Base-by-base conservation (phyloP, 2,329 filamentous ascomycete genomes). In the Seiridium unicorne region DNA sequence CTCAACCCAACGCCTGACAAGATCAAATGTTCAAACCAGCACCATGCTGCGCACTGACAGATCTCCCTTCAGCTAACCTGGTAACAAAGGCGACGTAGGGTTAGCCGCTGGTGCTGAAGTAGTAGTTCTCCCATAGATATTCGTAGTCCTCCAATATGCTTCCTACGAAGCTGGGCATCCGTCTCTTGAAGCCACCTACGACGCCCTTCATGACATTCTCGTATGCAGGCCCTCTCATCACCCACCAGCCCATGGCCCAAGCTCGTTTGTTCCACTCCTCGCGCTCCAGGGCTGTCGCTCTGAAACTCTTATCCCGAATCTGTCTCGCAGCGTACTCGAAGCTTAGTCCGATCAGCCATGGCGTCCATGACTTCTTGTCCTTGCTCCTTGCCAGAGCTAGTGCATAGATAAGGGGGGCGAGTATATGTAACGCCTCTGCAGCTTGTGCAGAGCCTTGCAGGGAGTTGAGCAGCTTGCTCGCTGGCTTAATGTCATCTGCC, bases 121-220 rank as follows among this genome's bases (percentile, higher is more conserved):
- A 96, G 75, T 97, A 98, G 69, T 96, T 93, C 76, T 97, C 93
- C 95, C 95, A 99, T 38, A 99, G 81, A 73, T 96, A 98, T 75
- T 97, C 92, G 73, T 99, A 99, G 74, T 99, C 95, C 72, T 97
- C 93, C 64, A 98, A 76, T 51, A 99, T 89, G 60, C 91, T 92
- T 7, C 89, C 90, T 32, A 97, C 81, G 72, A 99, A 85, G 65
- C 90, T 88, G 51, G 96, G 85, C 74, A 97, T 81, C 57, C 90
- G 88, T 70, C 89, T 89, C 65, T 87, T 88, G 65, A 97, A 83
- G 69, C 88, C 89, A 36, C 81, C 80, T 6, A 94, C 88, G 11
- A 94, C 75, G 4, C 86, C 85, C 75, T 91, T 91, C 53, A 92
- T 96, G 62, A 97, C 83, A 68, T 93, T 92, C 76, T 98, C 92